Conservation (phyloP, 495 filamentous ascomycete species). For the Penicillium tannophilum region DNA sequence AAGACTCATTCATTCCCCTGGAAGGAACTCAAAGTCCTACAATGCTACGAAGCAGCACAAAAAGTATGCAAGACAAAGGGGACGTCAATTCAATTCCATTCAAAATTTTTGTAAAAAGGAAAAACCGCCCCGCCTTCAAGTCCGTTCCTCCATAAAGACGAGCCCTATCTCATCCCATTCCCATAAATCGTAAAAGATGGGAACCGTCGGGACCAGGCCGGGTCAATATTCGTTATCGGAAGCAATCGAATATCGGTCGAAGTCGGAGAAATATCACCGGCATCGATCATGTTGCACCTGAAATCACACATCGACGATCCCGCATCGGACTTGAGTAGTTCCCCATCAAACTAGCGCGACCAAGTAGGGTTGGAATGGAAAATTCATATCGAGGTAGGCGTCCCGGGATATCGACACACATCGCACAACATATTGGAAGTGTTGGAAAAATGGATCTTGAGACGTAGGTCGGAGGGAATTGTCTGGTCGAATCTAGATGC, state of each 20-base stretch:
- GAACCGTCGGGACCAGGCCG: background rate
- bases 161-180: conserved; percentile 3
- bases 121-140: conserved; percentile 22
- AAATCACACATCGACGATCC: background rate
- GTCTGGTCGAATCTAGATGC: conserved; percentile 68
- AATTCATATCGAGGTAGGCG: conserved; percentile 20
- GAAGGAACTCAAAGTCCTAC: background rate
- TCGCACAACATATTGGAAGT: conserved; percentile 20
- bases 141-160: conserved; percentile 5
- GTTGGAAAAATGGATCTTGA: conserved; percentile 17
- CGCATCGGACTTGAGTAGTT: conserved; percentile 22
- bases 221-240: conserved; percentile 4
- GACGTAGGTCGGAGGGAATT: conserved; percentile 14
- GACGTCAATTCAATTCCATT: conserved; percentile 36
- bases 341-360: conserved; percentile 29
- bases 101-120: conserved; percentile 32
- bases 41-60: conserved; percentile 7
- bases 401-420: conserved; percentile 28
- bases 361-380: conserved; percentile 19
- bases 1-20: background rate
- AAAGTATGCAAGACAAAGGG: conserved; percentile 24
- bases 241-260: conserved; percentile 1
- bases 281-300: conserved; percentile 10
- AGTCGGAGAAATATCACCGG: background rate
- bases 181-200: conserved; percentile 5